phyloP scores from a whole-genome alignment of 352 stramenopile genomes.

The Globisporangium nagaii region DNA sequence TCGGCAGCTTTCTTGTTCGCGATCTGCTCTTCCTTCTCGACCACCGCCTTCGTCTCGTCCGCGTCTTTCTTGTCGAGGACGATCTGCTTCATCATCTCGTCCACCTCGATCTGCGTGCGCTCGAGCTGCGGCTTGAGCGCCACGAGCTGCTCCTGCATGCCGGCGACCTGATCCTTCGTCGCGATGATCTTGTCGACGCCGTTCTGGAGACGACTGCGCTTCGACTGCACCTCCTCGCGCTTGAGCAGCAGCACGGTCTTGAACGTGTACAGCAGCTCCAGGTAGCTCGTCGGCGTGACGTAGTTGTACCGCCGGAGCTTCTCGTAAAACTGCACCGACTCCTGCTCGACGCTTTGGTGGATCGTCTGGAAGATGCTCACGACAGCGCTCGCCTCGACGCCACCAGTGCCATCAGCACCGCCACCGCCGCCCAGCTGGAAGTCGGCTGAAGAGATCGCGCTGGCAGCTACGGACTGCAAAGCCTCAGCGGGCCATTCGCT shows the following conservation, averaged over 20 bases:
- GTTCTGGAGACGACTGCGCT: slow-evolving; percentile 82
- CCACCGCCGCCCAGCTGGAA: slow-evolving; percentile 39
- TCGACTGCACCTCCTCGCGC: slow-evolving; percentile 84
- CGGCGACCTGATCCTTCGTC: slow-evolving; percentile 89
- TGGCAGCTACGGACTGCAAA: slow-evolving; percentile 73
- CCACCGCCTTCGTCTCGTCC: slow-evolving; percentile 87
- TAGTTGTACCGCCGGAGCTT: slow-evolving; percentile 90
- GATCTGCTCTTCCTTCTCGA: slow-evolving; percentile 89
- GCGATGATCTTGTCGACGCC: slow-evolving; percentile 92
- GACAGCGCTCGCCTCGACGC: slow-evolving; percentile 36
- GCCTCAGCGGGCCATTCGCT: slow-evolving; percentile 83
- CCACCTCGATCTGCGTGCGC: slow-evolving; percentile 90
- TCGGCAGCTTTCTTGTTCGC: slow-evolving; percentile 90
- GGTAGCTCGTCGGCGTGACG: slow-evolving; percentile 92
- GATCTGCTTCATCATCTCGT: slow-evolving; percentile 93
- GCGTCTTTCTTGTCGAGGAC: slow-evolving; percentile 90
- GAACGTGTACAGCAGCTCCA: slow-evolving; percentile 92
- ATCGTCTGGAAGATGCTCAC: slow-evolving; percentile 84
- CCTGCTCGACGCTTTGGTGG: slow-evolving; percentile 87
- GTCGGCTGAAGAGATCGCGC: slow-evolving; percentile 49
- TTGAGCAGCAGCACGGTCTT: slow-evolving; percentile 88
- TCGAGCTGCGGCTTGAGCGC: slow-evolving; percentile 90
- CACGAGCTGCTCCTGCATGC: slow-evolving; percentile 89
- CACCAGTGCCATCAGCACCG: slow-evolving; percentile 15
- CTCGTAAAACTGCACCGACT: slow-evolving; percentile 80